phyloP scores from a whole-genome alignment of 1,139 yeast species.

The Hemisphaericaspora lyxosophila region DNA sequence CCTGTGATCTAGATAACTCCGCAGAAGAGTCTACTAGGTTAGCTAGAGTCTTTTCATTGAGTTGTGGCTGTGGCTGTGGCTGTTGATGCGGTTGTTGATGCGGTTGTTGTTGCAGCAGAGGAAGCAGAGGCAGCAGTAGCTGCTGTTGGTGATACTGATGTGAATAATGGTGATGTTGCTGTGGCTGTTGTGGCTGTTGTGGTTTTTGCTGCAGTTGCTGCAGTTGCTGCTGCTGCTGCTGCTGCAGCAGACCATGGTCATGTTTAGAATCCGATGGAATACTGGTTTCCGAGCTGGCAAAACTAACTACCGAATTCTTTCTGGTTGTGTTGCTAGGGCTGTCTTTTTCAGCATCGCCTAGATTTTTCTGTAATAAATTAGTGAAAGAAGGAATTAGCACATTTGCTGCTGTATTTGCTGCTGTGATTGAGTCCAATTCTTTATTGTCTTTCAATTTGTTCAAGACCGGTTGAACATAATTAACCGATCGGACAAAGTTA shows the following conservation, averaged over 20 bases:
- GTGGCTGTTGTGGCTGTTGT: neutral
- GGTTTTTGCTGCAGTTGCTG: slow-evolving; percentile 1
- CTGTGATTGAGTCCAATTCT: slow-evolving; percentile 46
- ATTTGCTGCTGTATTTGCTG: slow-evolving; percentile 53
- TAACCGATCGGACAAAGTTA: slow-evolving; percentile 50
- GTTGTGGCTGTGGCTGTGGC: no score
- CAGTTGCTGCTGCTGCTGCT: slow-evolving; percentile 6
- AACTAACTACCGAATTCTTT: slow-evolving; percentile 49
- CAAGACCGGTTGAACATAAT: slow-evolving; percentile 48
- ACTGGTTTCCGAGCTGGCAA: slow-evolving; percentile 44
- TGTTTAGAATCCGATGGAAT: slow-evolving; percentile 18
- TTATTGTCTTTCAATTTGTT: slow-evolving; percentile 40
- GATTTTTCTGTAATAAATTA: slow-evolving; percentile 37
- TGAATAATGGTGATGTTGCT: neutral
- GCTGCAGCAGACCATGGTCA: slow-evolving; percentile 8
- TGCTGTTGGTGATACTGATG: slow-evolving; percentile 5
- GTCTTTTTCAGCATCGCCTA: slow-evolving; percentile 32
- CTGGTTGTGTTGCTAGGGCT: slow-evolving; percentile 36
- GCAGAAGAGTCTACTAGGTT: neutral
- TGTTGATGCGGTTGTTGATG: neutral
- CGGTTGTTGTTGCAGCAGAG: neutral
- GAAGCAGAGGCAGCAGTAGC: neutral
- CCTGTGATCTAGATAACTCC: slow-evolving; percentile 9
- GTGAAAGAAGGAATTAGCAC: slow-evolving; percentile 48
- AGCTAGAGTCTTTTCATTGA: no score